phyloP scores from a whole-genome alignment of 2,329 filamentous ascomycete species.

The Cladophialophora chaetospira region DNA sequence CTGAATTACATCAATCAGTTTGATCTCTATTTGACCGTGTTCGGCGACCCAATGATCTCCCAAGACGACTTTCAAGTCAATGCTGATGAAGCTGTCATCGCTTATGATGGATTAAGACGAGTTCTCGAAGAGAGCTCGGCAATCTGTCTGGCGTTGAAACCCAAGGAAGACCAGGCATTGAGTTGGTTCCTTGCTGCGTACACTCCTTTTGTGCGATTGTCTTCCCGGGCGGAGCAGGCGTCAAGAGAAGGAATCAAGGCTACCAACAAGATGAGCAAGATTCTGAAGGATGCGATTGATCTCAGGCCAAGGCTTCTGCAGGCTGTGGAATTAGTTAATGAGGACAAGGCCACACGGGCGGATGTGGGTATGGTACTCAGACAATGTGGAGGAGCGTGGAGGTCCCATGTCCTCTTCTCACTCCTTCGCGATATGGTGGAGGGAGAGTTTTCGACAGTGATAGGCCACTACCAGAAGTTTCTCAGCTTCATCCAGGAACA shows the following conservation, averaged over 20 bases:
- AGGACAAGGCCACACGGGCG: constrained; percentile 27
- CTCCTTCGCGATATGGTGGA: constrained; percentile 26
- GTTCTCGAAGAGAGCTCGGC: constrained; percentile 26
- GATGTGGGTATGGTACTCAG: constrained; percentile 32
- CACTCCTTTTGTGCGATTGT: constrained; percentile 25
- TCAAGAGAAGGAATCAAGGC: constrained; percentile 35
- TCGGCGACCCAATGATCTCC: constrained; percentile 25
- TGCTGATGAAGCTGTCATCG: constrained; percentile 8
- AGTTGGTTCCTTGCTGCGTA: constrained; percentile 35
- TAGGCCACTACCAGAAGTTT: constrained; percentile 54
- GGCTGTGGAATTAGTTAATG: constrained; percentile 14
- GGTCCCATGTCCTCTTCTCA: constrained; percentile 31
- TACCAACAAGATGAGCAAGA: constrained; percentile 33
- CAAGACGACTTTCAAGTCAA: not conserved
- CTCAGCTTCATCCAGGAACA: constrained; percentile 54
- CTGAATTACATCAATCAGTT: constrained; percentile 30
- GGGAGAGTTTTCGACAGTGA: constrained; percentile 14
- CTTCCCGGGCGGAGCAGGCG: constrained; percentile 26
- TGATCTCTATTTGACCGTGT: constrained; percentile 31
- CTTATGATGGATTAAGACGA: constrained; percentile 22
- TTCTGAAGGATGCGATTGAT: constrained; percentile 33
- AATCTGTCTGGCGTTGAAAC: constrained; percentile 26
- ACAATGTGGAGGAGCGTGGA: constrained; percentile 30
- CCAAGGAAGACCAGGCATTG: constrained; percentile 27
- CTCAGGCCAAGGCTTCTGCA: constrained; percentile 22